phyloP scores from a whole-genome alignment of 345 rosid genomes.

The Aquilaria sinensis region DNA sequence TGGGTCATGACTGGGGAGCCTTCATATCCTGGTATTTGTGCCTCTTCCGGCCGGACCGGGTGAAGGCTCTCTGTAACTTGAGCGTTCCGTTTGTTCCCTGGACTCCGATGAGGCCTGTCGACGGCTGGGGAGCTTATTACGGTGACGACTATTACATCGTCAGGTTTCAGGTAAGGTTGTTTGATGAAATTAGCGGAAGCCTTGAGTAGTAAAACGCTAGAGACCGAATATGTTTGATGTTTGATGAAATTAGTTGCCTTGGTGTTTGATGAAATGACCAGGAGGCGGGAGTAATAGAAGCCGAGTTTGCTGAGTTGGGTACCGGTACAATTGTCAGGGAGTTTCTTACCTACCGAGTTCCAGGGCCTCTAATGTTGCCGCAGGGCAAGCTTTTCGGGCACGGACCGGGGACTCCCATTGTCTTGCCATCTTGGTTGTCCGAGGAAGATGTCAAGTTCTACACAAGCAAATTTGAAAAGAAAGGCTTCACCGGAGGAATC shows the following conservation, averaged over 20 bases:
- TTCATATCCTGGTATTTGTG: constrained; percentile 43
- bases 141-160: constrained; percentile 52
- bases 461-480: constrained; percentile 48
- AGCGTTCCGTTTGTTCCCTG: constrained; percentile 34
- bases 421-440: constrained; percentile 47
- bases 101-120: constrained; percentile 27
- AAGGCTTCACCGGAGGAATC: constrained; percentile 57
- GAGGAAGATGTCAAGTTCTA: constrained; percentile 51
- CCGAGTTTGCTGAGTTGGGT: constrained; percentile 8
- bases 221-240: no score
- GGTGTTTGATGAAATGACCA: not conserved
- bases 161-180: constrained; percentile 53
- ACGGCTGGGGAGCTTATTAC: constrained; percentile 15
- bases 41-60: constrained; percentile 47
- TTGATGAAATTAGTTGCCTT: no score
- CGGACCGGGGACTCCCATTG: constrained; percentile 34
- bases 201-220: no score
- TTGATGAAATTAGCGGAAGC: no score
- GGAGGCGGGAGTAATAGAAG: constrained; percentile 13
- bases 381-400: constrained; percentile 9
- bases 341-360: constrained; percentile 26
- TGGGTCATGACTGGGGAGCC: constrained; percentile 74
- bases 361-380: not conserved
- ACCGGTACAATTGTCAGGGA: constrained; percentile 44
- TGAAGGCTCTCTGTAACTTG: constrained; percentile 39